Evolutionary conservation across 2,329 filamentous ascomycete species (phyloP).

Genomic region (Dothistroma pini): DNA sequence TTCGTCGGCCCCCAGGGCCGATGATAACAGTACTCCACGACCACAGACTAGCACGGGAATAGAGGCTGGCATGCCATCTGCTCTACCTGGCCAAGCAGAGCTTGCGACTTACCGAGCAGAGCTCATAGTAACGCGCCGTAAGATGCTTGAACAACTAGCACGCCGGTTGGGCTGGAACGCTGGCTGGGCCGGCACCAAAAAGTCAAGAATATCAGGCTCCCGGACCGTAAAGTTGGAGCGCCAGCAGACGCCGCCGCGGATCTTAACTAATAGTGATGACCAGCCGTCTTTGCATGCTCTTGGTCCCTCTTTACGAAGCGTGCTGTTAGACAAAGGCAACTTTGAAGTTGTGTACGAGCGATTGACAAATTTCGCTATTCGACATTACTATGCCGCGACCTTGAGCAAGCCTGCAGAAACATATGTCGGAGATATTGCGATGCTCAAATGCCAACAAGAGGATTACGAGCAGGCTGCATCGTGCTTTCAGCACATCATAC

Average conservation of each 20-base stretch:
- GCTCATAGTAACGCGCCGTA: conserved; percentile 73
- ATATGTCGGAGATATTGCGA: conserved; percentile 77
- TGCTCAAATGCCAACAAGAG: conserved; percentile 66
- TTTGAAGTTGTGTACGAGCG: conserved; percentile 48
- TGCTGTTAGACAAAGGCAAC: conserved; percentile 36
- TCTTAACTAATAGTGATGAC: not conserved
- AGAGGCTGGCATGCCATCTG: conserved; percentile 13
- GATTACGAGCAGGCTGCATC: conserved; percentile 71
- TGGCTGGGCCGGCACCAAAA: conserved; percentile 57
- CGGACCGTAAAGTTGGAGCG: not conserved
- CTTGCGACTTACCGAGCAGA: conserved; percentile 80
- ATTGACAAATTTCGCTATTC: conserved; percentile 78
- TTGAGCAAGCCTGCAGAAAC: conserved; percentile 73
- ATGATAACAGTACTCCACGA: conserved; percentile 13
- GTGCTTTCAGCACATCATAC: conserved; percentile 74
- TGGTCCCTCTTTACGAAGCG: conserved; percentile 30
- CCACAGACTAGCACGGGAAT: conserved; percentile 20
- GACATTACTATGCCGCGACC: conserved; percentile 76
- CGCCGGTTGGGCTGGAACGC: conserved; percentile 69
- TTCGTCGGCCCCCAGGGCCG: conserved; percentile 4
- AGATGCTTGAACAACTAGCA: conserved; percentile 71
- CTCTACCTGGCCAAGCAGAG: conserved; percentile 61
- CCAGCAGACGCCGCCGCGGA: not conserved
- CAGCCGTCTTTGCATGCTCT: conserved; percentile 7
- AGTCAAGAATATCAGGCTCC: conserved; percentile 1